Conservation (phyloP, 2,329 filamentous ascomycete species). For the Xylariaceae sp. region DNA sequence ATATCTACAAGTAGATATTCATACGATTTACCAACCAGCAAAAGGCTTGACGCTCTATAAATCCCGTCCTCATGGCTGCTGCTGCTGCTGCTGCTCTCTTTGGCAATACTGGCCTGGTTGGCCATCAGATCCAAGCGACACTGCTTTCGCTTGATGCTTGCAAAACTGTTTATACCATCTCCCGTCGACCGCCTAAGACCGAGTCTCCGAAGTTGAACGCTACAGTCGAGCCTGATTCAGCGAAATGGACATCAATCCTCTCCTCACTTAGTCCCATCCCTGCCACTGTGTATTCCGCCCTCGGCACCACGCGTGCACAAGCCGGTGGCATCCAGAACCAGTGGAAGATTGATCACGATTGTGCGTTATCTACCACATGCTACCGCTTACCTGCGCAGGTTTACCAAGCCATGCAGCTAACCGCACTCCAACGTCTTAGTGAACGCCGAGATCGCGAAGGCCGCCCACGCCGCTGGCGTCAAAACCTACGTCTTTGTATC, state of each 20-base stretch:
- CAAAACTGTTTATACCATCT: conserved; percentile 57
- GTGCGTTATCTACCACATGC: conserved; percentile 13
- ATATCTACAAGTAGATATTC: too few relatives aligned
- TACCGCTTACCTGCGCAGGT: too few relatives aligned
- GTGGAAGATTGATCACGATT: conserved; percentile 82
- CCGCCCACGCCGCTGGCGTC: conserved; percentile 67
- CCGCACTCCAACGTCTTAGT: conserved; percentile 31
- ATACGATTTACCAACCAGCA: too few relatives aligned
- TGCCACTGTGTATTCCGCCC: conserved; percentile 66
- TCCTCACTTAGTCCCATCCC: conserved; percentile 51
- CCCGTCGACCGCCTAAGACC: conserved; percentile 58
- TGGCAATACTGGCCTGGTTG: conserved; percentile 65
- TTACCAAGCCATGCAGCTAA: too few relatives aligned
- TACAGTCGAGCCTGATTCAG: conserved; percentile 63
- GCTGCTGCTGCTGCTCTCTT: conserved; percentile 46
- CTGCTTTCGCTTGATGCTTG: conserved; percentile 53
- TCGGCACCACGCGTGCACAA: conserved; percentile 73
- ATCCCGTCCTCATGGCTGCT: conserved; percentile 37
- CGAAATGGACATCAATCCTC: conserved; percentile 63
- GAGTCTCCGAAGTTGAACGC: conserved; percentile 58
- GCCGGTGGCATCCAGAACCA: conserved; percentile 77
- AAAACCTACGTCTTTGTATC: conserved; percentile 77
- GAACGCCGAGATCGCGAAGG: conserved; percentile 72
- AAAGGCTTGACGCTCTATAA: neutral
- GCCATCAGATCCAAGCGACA: conserved; percentile 68